These are phyloP conservation scores for Lophiotrema nucula DNA, from an alignment of 495 filamentous ascomycete genomes.

Conservation along the genomic window DNA sequence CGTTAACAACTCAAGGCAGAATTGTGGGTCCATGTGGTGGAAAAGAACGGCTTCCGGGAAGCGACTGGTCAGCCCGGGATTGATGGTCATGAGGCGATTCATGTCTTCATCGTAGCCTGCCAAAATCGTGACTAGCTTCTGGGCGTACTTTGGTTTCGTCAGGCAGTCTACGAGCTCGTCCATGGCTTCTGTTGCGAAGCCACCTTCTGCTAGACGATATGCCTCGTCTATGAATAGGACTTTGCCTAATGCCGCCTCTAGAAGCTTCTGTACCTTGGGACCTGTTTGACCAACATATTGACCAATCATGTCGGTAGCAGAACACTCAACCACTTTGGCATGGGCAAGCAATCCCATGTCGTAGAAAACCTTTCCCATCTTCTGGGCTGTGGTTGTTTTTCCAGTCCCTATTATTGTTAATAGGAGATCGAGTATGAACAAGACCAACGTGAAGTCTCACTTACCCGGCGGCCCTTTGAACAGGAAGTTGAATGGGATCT, in stretches of 20 bases:
- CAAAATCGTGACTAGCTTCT: slow-evolving; percentile 70
- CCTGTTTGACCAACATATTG: slow-evolving; percentile 59
- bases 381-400: slow-evolving; percentile 69
- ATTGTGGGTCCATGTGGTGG: slow-evolving; percentile 41
- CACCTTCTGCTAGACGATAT: slow-evolving; percentile 57
- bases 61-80: slow-evolving; percentile 57
- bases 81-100: slow-evolving; percentile 63
- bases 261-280: slow-evolving; percentile 57
- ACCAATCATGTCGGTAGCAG: slow-evolving; percentile 44
- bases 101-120: slow-evolving; percentile 74
- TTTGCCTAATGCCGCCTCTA: slow-evolving; percentile 61
- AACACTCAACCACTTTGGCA: slow-evolving; percentile 43
- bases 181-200: slow-evolving; percentile 68
- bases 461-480: slow-evolving; percentile 65
- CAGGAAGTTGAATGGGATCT: slow-evolving; percentile 62
- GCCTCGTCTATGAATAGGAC: slow-evolving; percentile 71
- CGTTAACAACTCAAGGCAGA: slow-evolving; percentile 48
- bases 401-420: slow-evolving; percentile 56
- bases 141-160: slow-evolving; percentile 60
- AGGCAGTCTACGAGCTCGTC: slow-evolving; percentile 70
- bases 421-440: neutral
- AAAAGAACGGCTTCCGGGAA: slow-evolving; percentile 63
- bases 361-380: slow-evolving; percentile 72
- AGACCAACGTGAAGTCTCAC: slow-evolving; percentile 11
- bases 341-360: slow-evolving; percentile 52